Conservation (phyloP, 225 moss, liverwort and hornwort species). For the Lunularia cruciata region DNA sequence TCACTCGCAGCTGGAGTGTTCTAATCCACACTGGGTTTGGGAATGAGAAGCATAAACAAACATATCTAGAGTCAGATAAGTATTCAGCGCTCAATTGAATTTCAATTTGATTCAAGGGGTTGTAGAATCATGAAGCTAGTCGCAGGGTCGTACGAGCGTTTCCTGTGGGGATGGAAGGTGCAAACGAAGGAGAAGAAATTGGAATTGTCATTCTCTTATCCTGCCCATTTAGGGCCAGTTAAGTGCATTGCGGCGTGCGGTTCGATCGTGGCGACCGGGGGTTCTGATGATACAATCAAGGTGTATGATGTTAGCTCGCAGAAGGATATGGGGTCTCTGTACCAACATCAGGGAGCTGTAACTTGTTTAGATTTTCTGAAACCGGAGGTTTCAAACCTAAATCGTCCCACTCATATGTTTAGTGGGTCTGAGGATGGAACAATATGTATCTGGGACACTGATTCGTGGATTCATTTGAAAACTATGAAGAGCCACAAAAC, state of each 20-base stretch:
- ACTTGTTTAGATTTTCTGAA: conserved; percentile 80
- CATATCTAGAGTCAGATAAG: too few species aligned
- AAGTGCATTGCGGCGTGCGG: conserved; percentile 81
- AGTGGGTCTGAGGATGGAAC: conserved; percentile 92
- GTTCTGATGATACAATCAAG: conserved; percentile 85
- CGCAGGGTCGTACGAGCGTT: conserved; percentile 93
- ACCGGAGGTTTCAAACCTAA: conserved; percentile 30
- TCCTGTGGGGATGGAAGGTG: conserved; percentile 92
- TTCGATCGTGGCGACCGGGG: conserved; percentile 78
- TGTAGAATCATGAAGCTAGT: conserved; percentile 87
- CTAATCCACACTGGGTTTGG: too few species aligned
- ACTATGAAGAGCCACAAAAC: conserved; percentile 79
- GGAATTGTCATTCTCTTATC: conserved; percentile 71
- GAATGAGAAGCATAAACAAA: too few species aligned
- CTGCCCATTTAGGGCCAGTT: conserved; percentile 79
- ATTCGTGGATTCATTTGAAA: conserved; percentile 83
- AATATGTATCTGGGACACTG: conserved; percentile 93
- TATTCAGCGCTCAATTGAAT: too few species aligned
- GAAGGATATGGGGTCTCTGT: conserved; percentile 89
- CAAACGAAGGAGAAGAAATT: conserved; percentile 57
- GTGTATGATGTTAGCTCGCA: conserved; percentile 76
- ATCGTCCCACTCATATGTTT: conserved; percentile 74
- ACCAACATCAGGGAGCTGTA: conserved; percentile 77
- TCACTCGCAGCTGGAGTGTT: too few species aligned
- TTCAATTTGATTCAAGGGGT: conserved; percentile 3